phyloP scores from a whole-genome alignment of 345 rosid genomes.

The Lepidium africanum region DNA sequence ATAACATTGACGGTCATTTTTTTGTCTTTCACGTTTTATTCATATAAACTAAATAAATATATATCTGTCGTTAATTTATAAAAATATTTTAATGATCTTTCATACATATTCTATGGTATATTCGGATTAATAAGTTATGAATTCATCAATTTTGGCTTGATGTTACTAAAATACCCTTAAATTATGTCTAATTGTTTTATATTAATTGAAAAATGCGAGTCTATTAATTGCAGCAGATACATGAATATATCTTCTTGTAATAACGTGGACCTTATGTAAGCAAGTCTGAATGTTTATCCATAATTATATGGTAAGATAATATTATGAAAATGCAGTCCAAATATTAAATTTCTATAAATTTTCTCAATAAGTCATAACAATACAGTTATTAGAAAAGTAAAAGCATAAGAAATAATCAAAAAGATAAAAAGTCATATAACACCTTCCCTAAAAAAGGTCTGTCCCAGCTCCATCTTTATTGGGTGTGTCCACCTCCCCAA shows the following conservation, averaged over 20 bases:
- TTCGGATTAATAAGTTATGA: not conserved
- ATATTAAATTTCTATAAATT: not conserved
- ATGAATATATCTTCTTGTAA: not conserved
- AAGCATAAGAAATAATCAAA: not conserved
- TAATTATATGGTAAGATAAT: not conserved
- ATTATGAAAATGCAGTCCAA: not conserved
- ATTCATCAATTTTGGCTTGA: not conserved
- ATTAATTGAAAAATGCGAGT: not conserved
- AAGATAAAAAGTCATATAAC: not conserved
- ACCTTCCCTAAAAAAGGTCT: slow-evolving; percentile 13
- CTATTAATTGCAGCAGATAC: not conserved
- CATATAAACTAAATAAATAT: not conserved
- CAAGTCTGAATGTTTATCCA: slow-evolving; percentile 13
- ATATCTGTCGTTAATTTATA: not conserved
- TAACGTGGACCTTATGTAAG: slow-evolving; percentile 23
- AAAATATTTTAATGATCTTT: not conserved
- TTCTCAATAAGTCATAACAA: not conserved
- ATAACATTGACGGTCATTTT: slow-evolving; percentile 2
- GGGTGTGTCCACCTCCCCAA: not conserved
- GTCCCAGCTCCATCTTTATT: slow-evolving; percentile 7
- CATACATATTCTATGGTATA: slow-evolving; percentile 1
- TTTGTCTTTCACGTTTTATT: slow-evolving; percentile 11
- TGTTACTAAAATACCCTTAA: not conserved
- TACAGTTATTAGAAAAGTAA: not conserved
- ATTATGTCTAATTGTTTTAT: not conserved